Base-by-base conservation (phyloP, 345 rosid species). In the Odontarrhena argentea region DNA sequence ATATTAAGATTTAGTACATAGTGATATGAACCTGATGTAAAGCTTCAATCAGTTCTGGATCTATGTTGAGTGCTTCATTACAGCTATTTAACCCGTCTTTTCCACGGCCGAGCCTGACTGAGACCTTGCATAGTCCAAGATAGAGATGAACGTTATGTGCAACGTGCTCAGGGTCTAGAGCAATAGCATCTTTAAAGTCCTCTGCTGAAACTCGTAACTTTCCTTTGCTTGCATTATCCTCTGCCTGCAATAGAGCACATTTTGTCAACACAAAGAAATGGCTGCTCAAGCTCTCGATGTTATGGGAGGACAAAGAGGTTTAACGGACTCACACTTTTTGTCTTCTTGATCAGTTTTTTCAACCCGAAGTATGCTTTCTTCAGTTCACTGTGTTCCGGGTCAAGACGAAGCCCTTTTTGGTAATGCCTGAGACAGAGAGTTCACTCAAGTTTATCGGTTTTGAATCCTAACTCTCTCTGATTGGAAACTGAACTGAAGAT, bases 351-450 rank as follows among this genome's bases (percentile, higher is more conserved):
- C 66, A 95, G 79, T 69, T 89, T 95, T 76, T 95, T 95, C 76
- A 95, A 71, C 35, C 90, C 96, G 78, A 95, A 91, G 80, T 91
- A 95, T 35, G 97, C 96, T 76, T 95, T 95, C 84, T 95, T 95
- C 63, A 91, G 81, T 66, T 83, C 90, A 75, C 86, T 64, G 65
- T 95, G 99, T 80, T 95, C 99, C 35, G 99, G 99, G 75, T 95
- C 99, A 44, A 86, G 87, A 30, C 97, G 96, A 38, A 95, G 96
- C 24, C 99, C 99, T 74, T 85, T 95, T 57, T 95, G 99, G 77
- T 70, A 95, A 82, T 95, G 99, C 84, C 99, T 91, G 80, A 56
- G 49, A 78, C 67, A 78, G 50, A 60, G 66, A 46, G 62, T 28
- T 68, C n/a, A 62, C 25, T 9, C 25, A 47, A 18, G 38, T 52